Conservation (phyloP, 176 grass and related monocot genomes). For the Oryza glumipatula region DNA sequence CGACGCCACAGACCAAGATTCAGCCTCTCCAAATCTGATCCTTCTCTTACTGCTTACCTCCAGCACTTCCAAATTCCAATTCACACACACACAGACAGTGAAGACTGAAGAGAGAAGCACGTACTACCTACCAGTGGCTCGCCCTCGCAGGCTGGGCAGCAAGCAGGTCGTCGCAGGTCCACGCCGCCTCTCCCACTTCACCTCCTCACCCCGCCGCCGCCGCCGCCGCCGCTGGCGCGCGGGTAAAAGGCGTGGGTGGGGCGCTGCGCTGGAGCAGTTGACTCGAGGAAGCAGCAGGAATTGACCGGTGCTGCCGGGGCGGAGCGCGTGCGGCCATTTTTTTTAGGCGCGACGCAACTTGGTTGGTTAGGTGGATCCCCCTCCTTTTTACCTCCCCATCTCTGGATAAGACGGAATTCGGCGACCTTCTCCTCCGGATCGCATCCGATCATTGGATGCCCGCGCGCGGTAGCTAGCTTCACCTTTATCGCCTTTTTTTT, state of each 20-base stretch:
- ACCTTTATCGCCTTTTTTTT: neutral
- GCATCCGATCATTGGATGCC: neutral
- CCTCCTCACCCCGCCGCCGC: neutral
- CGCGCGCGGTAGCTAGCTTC: too few relatives aligned
- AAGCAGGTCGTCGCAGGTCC: neutral
- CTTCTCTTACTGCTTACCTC: neutral
- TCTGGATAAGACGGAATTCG: slow-evolving; percentile 33
- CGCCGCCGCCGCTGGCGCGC: neutral
- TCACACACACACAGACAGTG: neutral
- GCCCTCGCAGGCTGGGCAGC: neutral
- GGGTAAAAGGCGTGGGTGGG: slow-evolving; percentile 35
- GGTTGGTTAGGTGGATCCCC: slow-evolving; percentile 38
- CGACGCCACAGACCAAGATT: too few relatives aligned
- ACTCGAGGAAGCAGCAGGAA: slow-evolving; percentile 23
- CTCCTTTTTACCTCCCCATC: neutral
- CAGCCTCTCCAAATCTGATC: neutral
- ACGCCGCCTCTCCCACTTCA: slow-evolving; percentile 8
- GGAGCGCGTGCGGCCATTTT: slow-evolving; percentile 21
- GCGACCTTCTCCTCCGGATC: neutral
- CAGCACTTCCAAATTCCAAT: neutral
- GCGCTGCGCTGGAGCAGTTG: slow-evolving; percentile 22
- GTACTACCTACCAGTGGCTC: neutral
- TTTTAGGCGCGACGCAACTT: slow-evolving; percentile 5
- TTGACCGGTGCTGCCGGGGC: slow-evolving; percentile 17
- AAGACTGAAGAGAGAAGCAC: neutral